Evolutionary conservation across 1,139 yeast species (phyloP).

Genomic region (Entelexis paramagnoliae): DNA sequence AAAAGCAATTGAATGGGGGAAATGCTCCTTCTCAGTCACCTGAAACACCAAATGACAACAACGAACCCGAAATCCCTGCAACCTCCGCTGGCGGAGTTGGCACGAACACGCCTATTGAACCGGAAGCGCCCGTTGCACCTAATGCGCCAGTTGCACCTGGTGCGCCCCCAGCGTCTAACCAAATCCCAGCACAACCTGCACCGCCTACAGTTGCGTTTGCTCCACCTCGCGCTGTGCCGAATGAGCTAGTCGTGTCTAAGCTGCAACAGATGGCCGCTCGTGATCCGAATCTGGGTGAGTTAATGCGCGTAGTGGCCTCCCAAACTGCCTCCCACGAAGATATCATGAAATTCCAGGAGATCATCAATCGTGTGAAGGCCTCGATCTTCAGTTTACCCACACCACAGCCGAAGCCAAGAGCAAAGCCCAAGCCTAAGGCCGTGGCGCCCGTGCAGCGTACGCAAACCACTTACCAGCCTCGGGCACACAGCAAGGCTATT

Average conservation of each 20-base stretch:
- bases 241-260: conserved; percentile 71
- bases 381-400: conserved; percentile 35
- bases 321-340: conserved; percentile 65
- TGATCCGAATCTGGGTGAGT: conserved; percentile 52
- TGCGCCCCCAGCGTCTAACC: too few relatives aligned
- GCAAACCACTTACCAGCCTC: conserved; percentile 26
- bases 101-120: background rate
- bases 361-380: conserved; percentile 59
- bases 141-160: conserved; percentile 12
- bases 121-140: background rate
- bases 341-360: conserved; percentile 66
- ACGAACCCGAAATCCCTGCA: background rate
- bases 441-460: background rate
- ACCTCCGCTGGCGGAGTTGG: background rate
- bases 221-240: conserved; percentile 26
- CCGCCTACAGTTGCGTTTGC: background rate
- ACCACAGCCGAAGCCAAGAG: conserved; percentile 1
- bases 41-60: background rate
- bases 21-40: background rate
- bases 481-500: conserved; percentile 35
- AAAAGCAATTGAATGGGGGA: conserved; percentile 5
- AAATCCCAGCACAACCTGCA: background rate
- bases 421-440: conserved; percentile 3
- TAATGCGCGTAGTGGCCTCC: conserved; percentile 77
- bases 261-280: conserved; percentile 69